phyloP scores from a whole-genome alignment of 768 basidiomycete species.

The Lactarius hatsudake region DNA sequence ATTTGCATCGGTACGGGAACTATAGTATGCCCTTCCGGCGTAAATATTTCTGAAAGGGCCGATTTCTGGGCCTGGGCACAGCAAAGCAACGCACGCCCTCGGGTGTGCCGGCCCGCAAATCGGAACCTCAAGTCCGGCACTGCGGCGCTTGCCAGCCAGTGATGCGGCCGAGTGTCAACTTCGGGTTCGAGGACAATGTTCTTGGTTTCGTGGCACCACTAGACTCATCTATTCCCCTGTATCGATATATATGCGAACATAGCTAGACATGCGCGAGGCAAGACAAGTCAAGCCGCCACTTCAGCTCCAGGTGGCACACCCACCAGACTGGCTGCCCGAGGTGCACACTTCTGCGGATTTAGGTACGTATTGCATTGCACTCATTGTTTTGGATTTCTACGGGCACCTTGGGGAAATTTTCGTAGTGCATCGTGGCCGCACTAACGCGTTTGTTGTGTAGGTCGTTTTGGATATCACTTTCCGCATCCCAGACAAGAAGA shows the following conservation, averaged over 20 bases:
- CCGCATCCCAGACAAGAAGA: constrained; percentile 74
- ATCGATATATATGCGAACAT: constrained; percentile 6
- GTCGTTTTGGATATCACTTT: constrained; percentile 74
- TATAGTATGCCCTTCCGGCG: too few relatives aligned
- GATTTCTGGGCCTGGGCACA: too few relatives aligned
- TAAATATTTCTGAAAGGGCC: too few relatives aligned
- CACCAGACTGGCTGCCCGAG: constrained; percentile 71
- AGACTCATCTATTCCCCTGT: background rate
- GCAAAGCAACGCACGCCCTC: too few relatives aligned
- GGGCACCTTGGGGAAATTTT: background rate
- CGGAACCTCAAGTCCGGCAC: background rate
- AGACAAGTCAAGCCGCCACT: constrained; percentile 34
- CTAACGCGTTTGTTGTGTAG: constrained; percentile 37
- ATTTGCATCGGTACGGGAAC: too few relatives aligned
- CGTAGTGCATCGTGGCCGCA: background rate
- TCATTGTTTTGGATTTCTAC: too few relatives aligned
- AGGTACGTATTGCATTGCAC: constrained; percentile 41
- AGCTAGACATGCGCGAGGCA: constrained; percentile 20
- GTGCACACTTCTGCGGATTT: constrained; percentile 66
- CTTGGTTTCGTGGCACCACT: background rate
- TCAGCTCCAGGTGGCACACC: constrained; percentile 61
- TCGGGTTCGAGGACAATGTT: background rate
- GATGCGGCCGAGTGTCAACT: background rate
- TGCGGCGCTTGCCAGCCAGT: background rate
- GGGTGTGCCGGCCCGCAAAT: background rate